Evolutionary conservation across 345 rosid species (phyloP), one percentile per base, ranked within the genome.

Genomic region (Combretum micranthum): DNA sequence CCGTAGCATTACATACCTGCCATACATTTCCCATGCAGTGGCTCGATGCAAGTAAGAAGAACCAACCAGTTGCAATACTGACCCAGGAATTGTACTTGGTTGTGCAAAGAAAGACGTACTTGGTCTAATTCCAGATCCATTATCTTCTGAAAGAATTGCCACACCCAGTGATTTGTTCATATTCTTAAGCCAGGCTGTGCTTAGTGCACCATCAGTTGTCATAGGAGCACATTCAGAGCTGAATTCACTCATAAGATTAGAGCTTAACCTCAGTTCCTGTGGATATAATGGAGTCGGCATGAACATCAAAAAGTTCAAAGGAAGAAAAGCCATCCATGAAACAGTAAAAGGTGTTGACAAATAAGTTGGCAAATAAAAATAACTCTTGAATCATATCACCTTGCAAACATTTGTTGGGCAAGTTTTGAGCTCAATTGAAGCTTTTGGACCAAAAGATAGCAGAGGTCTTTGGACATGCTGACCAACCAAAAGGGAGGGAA

Each of bases 381-480:
- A 49, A 19, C 51, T 47, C 57, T 50, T 17, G 16, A 46, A 56
- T 9, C 15, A 71, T 16, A 52, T 62, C 80, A 93, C 99, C 96
- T 87, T 89, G 84, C 92, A 85, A 72, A 90, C 99, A 75, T 71
- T 81, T 69, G 86, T 53, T 42, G 99, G 99, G 74, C 81, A 79
- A 46, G 97, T 87, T 76, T 71, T 83, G 61, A 82, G 88, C 69
- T 82, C 81, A 83, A 77, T 62, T 55, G 95, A 84, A 62, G 83
- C 81, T 81, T 87, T 93, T 52, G 96, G 97, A 71, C 97, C 99
- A 79, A 93, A 93, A 49, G 96, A 89, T 42, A 83, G 78, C 47
- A 85, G 78, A 51, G 99, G 96, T 64, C 95, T 85, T 75, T 90
- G 95, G 59, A 85, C 97, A 74, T 93, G 86, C 99, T 93, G 87